Conservation (phyloP, 352 stramenopile species). For the Blastocystis sp. region DNA sequence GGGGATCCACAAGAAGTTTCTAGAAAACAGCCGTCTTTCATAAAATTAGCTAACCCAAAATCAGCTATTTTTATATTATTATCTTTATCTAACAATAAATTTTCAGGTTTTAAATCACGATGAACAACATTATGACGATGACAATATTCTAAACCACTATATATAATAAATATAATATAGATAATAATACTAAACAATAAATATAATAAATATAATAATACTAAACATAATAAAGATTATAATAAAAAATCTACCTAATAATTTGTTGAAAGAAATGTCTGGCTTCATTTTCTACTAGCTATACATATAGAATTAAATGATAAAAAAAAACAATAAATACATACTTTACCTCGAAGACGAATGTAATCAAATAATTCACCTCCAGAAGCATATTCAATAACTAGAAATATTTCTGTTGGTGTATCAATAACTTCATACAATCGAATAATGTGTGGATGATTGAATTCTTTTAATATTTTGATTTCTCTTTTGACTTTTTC, state of each 20-base stretch:
- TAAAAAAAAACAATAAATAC: slow-evolving; percentile 21
- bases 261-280: slow-evolving; percentile 96
- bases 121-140: slow-evolving; percentile 97
- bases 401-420: slow-evolving; percentile 82
- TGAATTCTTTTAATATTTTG: slow-evolving; percentile 89
- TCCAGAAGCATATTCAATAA: slow-evolving; percentile 73
- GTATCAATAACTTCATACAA: slow-evolving; percentile 97
- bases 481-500: slow-evolving; percentile 98
- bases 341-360: slow-evolving; percentile 47
- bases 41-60: slow-evolving; percentile 95
- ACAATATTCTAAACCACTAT: slow-evolving; percentile 87
- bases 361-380: slow-evolving; percentile 95
- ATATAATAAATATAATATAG: slow-evolving; percentile 57
- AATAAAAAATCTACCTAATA: slow-evolving; percentile 20
- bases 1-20: slow-evolving; percentile 83
- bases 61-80: slow-evolving; percentile 99
- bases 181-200: too few relatives aligned
- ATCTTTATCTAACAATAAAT: slow-evolving; percentile 82
- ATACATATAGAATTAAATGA: too few relatives aligned
- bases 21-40: slow-evolving; percentile 92
- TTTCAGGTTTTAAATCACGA: slow-evolving; percentile 88
- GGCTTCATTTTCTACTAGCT: slow-evolving; percentile 81
- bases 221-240: background rate
- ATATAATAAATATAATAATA: background rate
- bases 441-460: slow-evolving; percentile 96